Base-by-base conservation (phyloP, 2,329 filamentous ascomycete genomes). In the Calonectria hawksworthii region DNA sequence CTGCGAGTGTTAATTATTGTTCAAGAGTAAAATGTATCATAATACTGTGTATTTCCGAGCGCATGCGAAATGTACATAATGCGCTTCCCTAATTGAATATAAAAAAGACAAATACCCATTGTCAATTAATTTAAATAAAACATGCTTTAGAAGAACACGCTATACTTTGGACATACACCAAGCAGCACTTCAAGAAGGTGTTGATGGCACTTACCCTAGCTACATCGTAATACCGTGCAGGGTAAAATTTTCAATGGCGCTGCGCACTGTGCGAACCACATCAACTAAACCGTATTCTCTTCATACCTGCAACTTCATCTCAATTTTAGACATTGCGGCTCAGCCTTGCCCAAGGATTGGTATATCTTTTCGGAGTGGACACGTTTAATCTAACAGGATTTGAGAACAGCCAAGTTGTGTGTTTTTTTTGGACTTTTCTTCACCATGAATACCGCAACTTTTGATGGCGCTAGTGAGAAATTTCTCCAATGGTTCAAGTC, bases 401-500 rank as follows among this genome's bases (percentile, higher is more conserved):
- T 14, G 11, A 28, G 11, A 34, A 51, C 3, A 10, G 28, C 18
- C 14, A 47, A 28, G 9, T 38, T 21, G 13, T n/a, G 13, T n/a
- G 16, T 5, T 8, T 50, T 59, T 28, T 32, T n/a, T 14, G 4
- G 16, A 44, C 32, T 32, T 64, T 44, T 16, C 34, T 54, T 41
- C 18, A 23, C 36, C 7, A 74, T 74, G 72, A 44, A 52, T 41
- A 51, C 75, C 32, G 9, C 63, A 36, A 82, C 84, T 21, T 92
- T 91, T 70, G 80, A 87, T 11, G 76, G 82, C 41, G 84, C 83
- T 65, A 89, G 89, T 0, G 80, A 84, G 38, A 83, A 80, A 2
- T 92, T 92, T 77, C 77, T 91, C 36, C 76, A 82, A 21, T 92
- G 91, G 91, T 92, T 92, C 83, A 87, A 84, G 70, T 80, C 84